Conservation (phyloP, 331 rosid species). For the Stylosanthes scabra region DNA sequence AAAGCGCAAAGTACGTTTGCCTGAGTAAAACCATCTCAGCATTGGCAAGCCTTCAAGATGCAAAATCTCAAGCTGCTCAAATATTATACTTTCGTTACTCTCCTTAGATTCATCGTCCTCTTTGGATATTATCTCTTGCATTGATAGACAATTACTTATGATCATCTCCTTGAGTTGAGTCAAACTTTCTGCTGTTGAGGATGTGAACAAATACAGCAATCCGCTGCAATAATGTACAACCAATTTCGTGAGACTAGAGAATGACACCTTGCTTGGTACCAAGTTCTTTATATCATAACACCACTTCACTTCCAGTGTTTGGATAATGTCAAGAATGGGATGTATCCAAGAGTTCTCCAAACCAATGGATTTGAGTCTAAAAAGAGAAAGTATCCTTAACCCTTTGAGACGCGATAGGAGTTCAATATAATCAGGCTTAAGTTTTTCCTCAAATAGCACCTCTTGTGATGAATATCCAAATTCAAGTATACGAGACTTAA, state of each 20-base stretch:
- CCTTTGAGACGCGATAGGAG: conserved; percentile 7
- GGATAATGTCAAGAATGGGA: not conserved
- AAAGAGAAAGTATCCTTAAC: not conserved
- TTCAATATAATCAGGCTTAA: not conserved
- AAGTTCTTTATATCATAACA: rapidly evolving
- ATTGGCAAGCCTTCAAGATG: not conserved
- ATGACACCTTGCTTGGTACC: not conserved
- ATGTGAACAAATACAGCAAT: not conserved
- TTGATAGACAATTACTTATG: not conserved
- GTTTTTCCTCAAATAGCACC: not conserved
- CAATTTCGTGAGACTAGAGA: conserved; percentile 12
- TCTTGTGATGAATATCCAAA: not conserved
- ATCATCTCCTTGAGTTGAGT: not conserved
- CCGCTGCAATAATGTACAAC: not conserved
- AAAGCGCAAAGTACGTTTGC: not conserved
- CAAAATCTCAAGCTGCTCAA: not conserved
- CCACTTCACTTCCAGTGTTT: not conserved
- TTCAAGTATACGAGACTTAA: not conserved
- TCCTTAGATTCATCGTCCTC: not conserved
- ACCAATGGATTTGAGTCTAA: not conserved
- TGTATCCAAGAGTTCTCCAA: conserved; percentile 18
- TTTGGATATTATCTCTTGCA: conserved; percentile 5
- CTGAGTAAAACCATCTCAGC: conserved; percentile 8
- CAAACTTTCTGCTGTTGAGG: conserved; percentile 24
- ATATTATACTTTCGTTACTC: not conserved